phyloP scores from a whole-genome alignment of 169 alveolate species.

The Plasmodium vinckei region DNA sequence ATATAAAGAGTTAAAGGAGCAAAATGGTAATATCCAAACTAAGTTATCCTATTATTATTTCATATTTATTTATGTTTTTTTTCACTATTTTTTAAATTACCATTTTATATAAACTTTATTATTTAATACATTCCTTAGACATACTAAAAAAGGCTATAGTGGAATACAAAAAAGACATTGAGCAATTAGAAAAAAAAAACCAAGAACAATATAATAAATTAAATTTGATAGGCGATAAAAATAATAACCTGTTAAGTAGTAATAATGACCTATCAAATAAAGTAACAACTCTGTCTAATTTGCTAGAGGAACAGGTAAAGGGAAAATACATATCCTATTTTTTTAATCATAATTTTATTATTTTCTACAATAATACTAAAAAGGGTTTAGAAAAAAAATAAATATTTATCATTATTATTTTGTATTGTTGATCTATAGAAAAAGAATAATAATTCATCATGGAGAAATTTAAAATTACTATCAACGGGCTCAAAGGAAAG shows the following conservation, averaged over 20 bases:
- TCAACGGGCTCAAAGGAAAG: slow-evolving; percentile 53
- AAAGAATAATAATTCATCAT: slow-evolving; percentile 54
- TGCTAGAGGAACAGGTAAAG: slow-evolving; percentile 59
- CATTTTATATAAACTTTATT: not conserved
- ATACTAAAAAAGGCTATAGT: slow-evolving; percentile 65
- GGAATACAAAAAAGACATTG: slow-evolving; percentile 73
- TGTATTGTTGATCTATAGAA: not conserved
- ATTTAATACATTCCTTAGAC: slow-evolving; percentile 16
- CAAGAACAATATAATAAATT: slow-evolving; percentile 34
- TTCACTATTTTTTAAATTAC: not conserved
- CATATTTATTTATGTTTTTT: not conserved
- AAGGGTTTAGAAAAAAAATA: not conserved
- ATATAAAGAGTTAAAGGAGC: slow-evolving; percentile 71
- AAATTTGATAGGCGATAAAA: slow-evolving; percentile 17
- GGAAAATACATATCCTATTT: not conserved
- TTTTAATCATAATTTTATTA: not conserved
- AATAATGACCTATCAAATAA: slow-evolving; percentile 38
- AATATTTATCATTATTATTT: not conserved
- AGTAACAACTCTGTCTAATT: slow-evolving; percentile 19
- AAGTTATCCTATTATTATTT: not conserved
- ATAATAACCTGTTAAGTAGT: slow-evolving; percentile 8
- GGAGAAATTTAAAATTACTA: slow-evolving; percentile 66
- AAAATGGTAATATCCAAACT: slow-evolving; percentile 53
- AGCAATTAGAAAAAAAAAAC: slow-evolving; percentile 59
- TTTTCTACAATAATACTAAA: not conserved